A percentile compares a stretch with the other conserved stretches of the same genome.
Conservation (phyloP, 352 stramenopile genomes). For the Phytophthora ohioensis region DNA sequence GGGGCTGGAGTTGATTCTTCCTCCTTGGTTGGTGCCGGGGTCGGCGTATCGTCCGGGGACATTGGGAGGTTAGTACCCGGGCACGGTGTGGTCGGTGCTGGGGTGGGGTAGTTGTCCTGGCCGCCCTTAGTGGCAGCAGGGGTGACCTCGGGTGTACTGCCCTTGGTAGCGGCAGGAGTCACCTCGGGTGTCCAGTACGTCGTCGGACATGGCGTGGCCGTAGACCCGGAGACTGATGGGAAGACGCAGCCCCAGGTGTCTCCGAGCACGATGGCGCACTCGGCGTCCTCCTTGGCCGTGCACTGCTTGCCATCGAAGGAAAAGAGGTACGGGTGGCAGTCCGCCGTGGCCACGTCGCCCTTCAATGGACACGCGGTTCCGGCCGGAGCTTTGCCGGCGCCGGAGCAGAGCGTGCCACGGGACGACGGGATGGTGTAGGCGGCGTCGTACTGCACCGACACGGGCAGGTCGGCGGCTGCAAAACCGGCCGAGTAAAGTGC, state of each 20-base stretch:
- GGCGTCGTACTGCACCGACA: not conserved
- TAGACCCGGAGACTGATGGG: not conserved
- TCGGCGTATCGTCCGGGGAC: not conserved
- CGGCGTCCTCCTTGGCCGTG: not conserved
- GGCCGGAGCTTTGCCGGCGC: not conserved
- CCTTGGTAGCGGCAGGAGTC: not conserved
- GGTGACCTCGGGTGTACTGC: not conserved
- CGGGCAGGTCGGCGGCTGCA: not conserved
- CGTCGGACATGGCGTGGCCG: not conserved
- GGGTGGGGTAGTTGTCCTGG: conserved; percentile 1
- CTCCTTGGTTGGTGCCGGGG: not conserved
- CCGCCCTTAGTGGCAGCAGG: not conserved
- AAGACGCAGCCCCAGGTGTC: not conserved
- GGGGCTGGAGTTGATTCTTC: too few species aligned
- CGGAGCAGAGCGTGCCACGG: not conserved
- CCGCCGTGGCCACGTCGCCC: not conserved
- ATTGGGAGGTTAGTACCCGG: conserved; percentile 1
- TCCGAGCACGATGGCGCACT: not conserved
- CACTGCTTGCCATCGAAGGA: conserved; percentile 1
- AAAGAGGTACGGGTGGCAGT: not conserved
- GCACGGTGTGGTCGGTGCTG: not conserved
- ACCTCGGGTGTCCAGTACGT: not conserved
- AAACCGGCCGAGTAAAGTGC: not conserved
- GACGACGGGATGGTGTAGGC: not conserved
- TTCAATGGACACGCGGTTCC: not conserved